Base-by-base conservation (phyloP, 345 rosid genomes). In the Moringa oleifera region DNA sequence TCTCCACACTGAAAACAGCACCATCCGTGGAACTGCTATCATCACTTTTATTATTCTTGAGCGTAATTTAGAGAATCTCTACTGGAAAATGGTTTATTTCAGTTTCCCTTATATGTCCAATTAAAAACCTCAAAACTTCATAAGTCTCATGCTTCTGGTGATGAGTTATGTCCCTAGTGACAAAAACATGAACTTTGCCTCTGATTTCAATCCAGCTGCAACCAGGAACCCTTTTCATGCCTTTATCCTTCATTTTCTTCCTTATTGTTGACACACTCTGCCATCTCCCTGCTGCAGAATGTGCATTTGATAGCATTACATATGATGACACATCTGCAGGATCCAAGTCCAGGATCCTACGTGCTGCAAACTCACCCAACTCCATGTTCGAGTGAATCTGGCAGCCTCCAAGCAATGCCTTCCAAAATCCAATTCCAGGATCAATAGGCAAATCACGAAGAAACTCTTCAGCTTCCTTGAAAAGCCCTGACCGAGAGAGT, bases 391-490 rank as follows among this genome's bases (percentile, higher is more conserved):
- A 81, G 58, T 88, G 91, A 50, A 84, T 83, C 68, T 72, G 85
- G 73, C 96, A 88, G 55, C 97, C 97, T n/a, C 88, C 83, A 19
- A 86, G 96, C 63, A 86, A 70, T 55, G 96, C 91, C 59, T 88
- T 88, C 94, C 97, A 91, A 57, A 91, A 88, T 63, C 96, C 97
- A 45, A 88, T 71, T 49, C 96, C 97, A 0, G 91, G 94, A 46
- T 83, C 80, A 53, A 81, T 74, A 28, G 33, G 33, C 78, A 91
- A 60, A 50, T 70, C 66, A n/a, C 63, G 54, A 47, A 88, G 66
- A 69, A 81, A 78, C 68, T 62, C 68, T 50, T 73, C 76, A 25
- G 94, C 94, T 69, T 88, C 94, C 52, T 74, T 46, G 63, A 88
- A 85, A 53, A 16, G 75, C 37, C 94, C 88, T n/a, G 84, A 76